Percentiles rank a stretch among this genome's conserved stretches.
phyloP scores from a whole-genome alignment of 2,329 filamentous ascomycete genomes.

The Fusarium sp. region DNA sequence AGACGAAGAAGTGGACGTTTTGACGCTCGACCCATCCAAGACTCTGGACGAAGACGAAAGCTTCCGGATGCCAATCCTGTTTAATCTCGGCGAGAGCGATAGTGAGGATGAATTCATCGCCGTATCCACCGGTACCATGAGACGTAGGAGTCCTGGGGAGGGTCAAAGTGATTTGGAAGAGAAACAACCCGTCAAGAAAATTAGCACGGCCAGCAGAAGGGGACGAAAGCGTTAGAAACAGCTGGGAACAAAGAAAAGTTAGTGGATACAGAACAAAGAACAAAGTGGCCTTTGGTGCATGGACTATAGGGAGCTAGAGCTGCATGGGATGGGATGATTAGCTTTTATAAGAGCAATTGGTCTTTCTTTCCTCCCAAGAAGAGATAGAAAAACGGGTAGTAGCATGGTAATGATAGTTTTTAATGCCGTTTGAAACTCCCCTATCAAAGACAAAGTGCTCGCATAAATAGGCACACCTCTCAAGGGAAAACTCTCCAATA shows the following conservation, averaged over 20 bases:
- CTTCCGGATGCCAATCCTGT: slow-evolving; percentile 94
- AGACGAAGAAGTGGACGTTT: slow-evolving; percentile 92
- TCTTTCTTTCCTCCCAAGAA: slow-evolving; percentile 12
- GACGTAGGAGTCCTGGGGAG: slow-evolving; percentile 83
- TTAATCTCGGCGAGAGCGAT: slow-evolving; percentile 92
- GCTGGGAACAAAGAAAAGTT: slow-evolving; percentile 6
- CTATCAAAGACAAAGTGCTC: slow-evolving; percentile 11
- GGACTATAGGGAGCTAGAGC: slow-evolving; percentile 14
- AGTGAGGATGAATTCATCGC: slow-evolving; percentile 88
- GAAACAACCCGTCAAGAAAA: slow-evolving; percentile 54
- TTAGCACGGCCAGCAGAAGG: slow-evolving; percentile 48
- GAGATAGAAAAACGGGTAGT: slow-evolving; percentile 15
- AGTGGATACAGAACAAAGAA: slow-evolving; percentile 16
- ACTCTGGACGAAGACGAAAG: slow-evolving; percentile 68
- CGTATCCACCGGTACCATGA: slow-evolving; percentile 82
- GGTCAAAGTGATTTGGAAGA: slow-evolving; percentile 69
- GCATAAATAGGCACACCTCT: neutral
- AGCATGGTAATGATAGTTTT: slow-evolving; percentile 15
- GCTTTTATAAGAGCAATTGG: slow-evolving; percentile 9
- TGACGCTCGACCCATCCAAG: slow-evolving; percentile 77
- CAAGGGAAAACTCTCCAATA: no score
- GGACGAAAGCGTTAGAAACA: slow-evolving; percentile 51
- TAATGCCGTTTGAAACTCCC: slow-evolving; percentile 18
- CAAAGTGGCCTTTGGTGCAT: slow-evolving; percentile 34
- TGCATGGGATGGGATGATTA: slow-evolving; percentile 23